Evolutionary conservation across 768 basidiomycete genomes (phyloP).

Genomic region (Amanita rubescens): DNA sequence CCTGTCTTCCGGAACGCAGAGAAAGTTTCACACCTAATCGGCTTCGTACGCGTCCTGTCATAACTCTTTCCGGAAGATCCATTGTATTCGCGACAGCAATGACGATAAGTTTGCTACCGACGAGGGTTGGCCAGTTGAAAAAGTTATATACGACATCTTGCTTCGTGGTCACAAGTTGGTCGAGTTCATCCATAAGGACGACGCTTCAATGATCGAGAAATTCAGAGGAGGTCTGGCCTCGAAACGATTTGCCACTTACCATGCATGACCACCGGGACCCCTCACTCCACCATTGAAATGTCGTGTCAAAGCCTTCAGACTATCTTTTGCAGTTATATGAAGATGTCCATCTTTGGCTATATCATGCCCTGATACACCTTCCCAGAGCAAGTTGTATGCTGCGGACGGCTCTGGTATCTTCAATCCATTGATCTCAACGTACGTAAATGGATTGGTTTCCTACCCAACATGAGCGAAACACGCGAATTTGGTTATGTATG

Average conservation of each 20-base stretch:
- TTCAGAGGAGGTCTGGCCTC: neutral
- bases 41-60: slow-evolving; percentile 88
- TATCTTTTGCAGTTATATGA: slow-evolving; percentile 70
- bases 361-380: slow-evolving; percentile 81
- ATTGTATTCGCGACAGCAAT: slow-evolving; percentile 98
- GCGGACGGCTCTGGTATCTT: slow-evolving; percentile 88
- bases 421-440: slow-evolving; percentile 96
- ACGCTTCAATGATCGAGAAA: slow-evolving; percentile 44
- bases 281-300: slow-evolving; percentile 64
- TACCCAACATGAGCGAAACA: slow-evolving; percentile 20
- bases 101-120: slow-evolving; percentile 84
- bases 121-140: slow-evolving; percentile 97
- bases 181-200: slow-evolving; percentile 97
- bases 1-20: neutral
- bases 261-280: slow-evolving; percentile 83
- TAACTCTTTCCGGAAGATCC: slow-evolving; percentile 92
- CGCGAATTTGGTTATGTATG: slow-evolving; percentile 7
- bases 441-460: slow-evolving; percentile 94
- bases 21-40: slow-evolving; percentile 65
- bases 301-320: slow-evolving; percentile 66
- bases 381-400: slow-evolving; percentile 90
- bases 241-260: slow-evolving; percentile 39
- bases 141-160: slow-evolving; percentile 99
- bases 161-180: slow-evolving; percentile 91
- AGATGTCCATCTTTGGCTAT: slow-evolving; percentile 53